A percentile compares a stretch with the other conserved stretches of the same genome.
Conservation (phyloP, 1,139 yeast genomes). For the Taphrina pruni region DNA sequence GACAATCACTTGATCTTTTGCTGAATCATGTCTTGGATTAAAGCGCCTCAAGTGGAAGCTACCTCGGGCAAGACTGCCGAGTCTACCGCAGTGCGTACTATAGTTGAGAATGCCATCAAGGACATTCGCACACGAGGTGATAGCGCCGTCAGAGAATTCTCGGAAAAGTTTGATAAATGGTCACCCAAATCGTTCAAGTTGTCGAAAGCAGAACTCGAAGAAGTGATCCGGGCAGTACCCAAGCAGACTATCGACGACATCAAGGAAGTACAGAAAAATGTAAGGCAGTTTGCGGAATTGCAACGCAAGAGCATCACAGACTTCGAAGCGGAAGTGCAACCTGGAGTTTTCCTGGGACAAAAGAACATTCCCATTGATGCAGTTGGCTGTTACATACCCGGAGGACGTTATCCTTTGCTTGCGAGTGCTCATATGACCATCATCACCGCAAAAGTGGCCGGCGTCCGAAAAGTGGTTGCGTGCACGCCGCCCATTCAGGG, state of each 20-base stretch:
- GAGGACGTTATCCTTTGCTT: conserved; percentile 3
- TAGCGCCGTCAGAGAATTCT: conserved; percentile 1
- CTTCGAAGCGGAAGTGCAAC: conserved; percentile 6
- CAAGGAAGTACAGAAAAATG: conserved; percentile 9
- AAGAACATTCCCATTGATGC: conserved; percentile 11
- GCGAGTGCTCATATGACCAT: conserved; percentile 11
- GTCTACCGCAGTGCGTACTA: not conserved
- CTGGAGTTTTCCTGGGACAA: conserved; percentile 6
- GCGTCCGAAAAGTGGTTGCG: conserved; percentile 5
- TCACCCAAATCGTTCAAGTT: not conserved
- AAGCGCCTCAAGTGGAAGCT: not conserved
- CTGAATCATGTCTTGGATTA: conserved; percentile 7
- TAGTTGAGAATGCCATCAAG: conserved; percentile 1
- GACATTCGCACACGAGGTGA: conserved; percentile 12
- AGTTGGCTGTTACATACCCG: conserved; percentile 7
- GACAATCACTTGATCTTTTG: not conserved
- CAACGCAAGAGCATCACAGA: conserved; percentile 8
- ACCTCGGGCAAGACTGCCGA: conserved; percentile 5
- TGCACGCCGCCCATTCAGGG: conserved; percentile 12
- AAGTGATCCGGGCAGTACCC: not conserved
- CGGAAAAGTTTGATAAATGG: conserved; percentile 7
- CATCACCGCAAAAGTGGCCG: conserved; percentile 6
- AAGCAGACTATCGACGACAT: conserved; percentile 10
- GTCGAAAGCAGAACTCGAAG: not conserved
- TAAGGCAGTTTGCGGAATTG: conserved; percentile 5